Conservation (phyloP, 2,329 filamentous ascomycete species). For the Colletotrichum sansevieriae region DNA sequence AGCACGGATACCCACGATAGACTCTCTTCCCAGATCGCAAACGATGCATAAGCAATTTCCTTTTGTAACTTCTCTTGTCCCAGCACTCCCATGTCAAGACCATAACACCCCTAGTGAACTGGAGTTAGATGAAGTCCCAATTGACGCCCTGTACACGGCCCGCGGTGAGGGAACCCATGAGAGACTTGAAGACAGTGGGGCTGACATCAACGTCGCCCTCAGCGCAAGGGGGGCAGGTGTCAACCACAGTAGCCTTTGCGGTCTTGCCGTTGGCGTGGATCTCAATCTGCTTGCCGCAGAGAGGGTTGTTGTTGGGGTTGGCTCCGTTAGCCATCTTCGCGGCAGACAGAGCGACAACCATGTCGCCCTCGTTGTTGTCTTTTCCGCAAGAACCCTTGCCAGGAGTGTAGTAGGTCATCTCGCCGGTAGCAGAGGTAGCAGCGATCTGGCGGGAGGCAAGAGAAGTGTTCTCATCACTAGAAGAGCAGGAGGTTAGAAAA, state of each 20-base stretch:
- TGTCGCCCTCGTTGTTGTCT: constrained; percentile 11
- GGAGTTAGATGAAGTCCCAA: constrained; percentile 9
- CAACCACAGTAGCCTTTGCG: constrained; percentile 19
- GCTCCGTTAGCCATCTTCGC: constrained; percentile 32
- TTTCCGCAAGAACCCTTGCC: constrained; percentile 34
- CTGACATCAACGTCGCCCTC: constrained; percentile 30
- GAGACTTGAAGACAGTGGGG: constrained; percentile 22
- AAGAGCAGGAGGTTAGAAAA: background rate
- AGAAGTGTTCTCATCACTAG: background rate
- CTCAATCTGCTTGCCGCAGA: constrained; percentile 21
- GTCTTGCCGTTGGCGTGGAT: constrained; percentile 17
- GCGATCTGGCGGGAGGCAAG: constrained; percentile 21
- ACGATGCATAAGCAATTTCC: background rate
- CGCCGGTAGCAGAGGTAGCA: constrained; percentile 21
- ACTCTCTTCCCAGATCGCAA: background rate
- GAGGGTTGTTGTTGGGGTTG: constrained; percentile 37
- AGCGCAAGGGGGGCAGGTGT: constrained; percentile 40
- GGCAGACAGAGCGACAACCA: constrained; percentile 37
- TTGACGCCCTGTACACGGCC: constrained; percentile 20
- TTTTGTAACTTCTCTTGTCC: background rate
- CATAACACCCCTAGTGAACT: too few relatives aligned
- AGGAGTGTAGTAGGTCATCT: constrained; percentile 38
- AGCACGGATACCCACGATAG: background rate
- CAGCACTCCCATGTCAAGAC: background rate
- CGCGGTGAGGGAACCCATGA: constrained; percentile 21